These are phyloP conservation scores for Cyclostephanos invisitatus DNA, from an alignment of 108 stramenopile genomes.

Conservation along the genomic window DNA sequence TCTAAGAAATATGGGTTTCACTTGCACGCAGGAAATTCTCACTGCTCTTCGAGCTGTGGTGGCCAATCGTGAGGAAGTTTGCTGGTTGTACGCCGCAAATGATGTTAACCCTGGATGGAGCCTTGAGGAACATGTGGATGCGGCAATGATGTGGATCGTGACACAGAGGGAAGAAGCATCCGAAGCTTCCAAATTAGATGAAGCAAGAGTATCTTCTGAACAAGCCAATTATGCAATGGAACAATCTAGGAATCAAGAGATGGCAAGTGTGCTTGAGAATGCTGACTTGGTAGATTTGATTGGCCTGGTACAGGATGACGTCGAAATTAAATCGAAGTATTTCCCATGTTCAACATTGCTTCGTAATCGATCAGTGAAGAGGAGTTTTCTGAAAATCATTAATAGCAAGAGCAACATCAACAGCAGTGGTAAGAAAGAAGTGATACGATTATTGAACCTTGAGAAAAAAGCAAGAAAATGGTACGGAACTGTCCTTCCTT, in stretches of 20 bases:
- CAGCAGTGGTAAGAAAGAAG: constrained; percentile 34
- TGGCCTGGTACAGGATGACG: constrained; percentile 25
- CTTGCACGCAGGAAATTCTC: constrained; percentile 46
- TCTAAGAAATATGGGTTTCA: constrained; percentile 50
- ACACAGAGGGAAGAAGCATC: constrained; percentile 63
- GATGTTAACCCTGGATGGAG: constrained; percentile 19
- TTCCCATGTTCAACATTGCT: constrained; percentile 43
- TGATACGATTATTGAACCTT: constrained; percentile 40
- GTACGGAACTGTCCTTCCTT: constrained; percentile 61
- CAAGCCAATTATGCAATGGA: constrained; percentile 25
- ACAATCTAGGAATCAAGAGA: constrained; percentile 29
- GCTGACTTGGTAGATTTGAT: constrained; percentile 29
- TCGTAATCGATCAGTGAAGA: constrained; percentile 11
- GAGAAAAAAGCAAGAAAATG: constrained; percentile 61
- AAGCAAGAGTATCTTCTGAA: constrained; percentile 57
- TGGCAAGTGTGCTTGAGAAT: constrained; percentile 21
- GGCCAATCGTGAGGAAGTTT: constrained; percentile 19
- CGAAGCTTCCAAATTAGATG: constrained; percentile 61
- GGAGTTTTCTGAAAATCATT: constrained; percentile 19
- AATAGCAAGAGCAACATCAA: neutral
- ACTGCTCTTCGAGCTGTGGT: constrained; percentile 45
- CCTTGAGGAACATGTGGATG: constrained; percentile 45
- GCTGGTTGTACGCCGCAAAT: constrained; percentile 1
- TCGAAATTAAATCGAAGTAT: constrained; percentile 21
- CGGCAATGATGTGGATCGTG: constrained; percentile 69